Evolutionary conservation across 495 filamentous ascomycete genomes (phyloP), one percentile per base, ranked within the genome.

Genomic region (Sordaria brevicollis): DNA sequence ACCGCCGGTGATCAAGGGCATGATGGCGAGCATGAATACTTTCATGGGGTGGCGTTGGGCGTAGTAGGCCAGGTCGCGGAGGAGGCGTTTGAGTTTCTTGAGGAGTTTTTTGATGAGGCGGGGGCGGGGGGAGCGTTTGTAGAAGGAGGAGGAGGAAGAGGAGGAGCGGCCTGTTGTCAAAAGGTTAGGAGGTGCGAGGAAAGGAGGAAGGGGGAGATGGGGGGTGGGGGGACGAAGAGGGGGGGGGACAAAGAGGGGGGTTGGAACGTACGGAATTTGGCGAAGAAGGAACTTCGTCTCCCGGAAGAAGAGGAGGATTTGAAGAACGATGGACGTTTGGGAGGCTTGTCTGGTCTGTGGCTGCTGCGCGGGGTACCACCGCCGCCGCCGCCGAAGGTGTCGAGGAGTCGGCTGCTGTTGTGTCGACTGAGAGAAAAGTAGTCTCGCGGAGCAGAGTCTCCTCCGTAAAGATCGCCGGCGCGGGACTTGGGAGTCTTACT

Each of bases 1-100:
- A 6, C 93, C 93, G 66, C 92, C 92, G 0, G 89, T 92, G 69
- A 97, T 81, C 65, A 97, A 83, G 21, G 93, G 93, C 84, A 96
- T 85, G 67, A 96, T 87, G 35, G 96, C 89, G 19, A 95, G 83
- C 83, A 94, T 87, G 79, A 96, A 89, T 3, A 94, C 90, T 79
- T 94, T 95, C 72, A 92, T 74, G 0, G 93, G 93, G 76, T 97
- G 88, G 8, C 86, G 83, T 75, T 91, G 88, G 68, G 90, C 89
- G 78, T 93, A 96, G 77, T 87, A 84, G 73, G 86, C 84, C 13
- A 96, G 86, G 72, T 93, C 88, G 68, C 90, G 90, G 35, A 96
- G 77, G 35, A 94, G 82, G 33, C 88, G 89, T 74, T 87, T 89
- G 71, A 96, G 86, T 69, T 90, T 86, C 73, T 86, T 84, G 74